Evolutionary conservation across 2,329 filamentous ascomycete genomes (phyloP).

Genomic region (Botryotinia calthae): DNA sequence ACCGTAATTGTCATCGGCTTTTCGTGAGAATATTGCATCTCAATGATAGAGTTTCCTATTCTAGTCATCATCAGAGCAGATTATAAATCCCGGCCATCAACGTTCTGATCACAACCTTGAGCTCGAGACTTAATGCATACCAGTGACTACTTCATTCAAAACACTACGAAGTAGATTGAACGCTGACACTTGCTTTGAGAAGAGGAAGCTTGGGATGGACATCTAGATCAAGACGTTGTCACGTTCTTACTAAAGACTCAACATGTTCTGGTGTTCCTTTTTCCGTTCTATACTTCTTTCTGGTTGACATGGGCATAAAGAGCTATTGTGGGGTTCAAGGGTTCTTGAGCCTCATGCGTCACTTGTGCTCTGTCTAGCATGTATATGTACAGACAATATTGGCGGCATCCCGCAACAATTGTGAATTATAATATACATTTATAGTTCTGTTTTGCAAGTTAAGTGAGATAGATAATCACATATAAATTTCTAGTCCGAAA

Average conservation of each 20-base stretch:
- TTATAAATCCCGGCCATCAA: no score
- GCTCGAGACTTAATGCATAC: neutral
- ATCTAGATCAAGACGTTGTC: neutral
- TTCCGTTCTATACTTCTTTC: neutral
- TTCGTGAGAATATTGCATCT: neutral
- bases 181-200: neutral
- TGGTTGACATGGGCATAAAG: neutral
- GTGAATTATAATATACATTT: no score
- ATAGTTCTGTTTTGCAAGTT: neutral
- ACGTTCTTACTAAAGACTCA: neutral
- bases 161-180: no score
- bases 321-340: neutral
- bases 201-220: neutral
- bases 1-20: neutral
- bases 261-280: no score
- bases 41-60: neutral
- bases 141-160: neutral
- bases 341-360: slow-evolving; percentile 4
- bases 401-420: neutral
- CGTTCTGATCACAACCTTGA: neutral
- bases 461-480: neutral
- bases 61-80: neutral
- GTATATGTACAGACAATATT: neutral
- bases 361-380: neutral
- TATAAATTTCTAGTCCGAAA: neutral